Evolutionary conservation across 148 eudicot species (phyloP).

Genomic region (Rhododendron simsii): DNA sequence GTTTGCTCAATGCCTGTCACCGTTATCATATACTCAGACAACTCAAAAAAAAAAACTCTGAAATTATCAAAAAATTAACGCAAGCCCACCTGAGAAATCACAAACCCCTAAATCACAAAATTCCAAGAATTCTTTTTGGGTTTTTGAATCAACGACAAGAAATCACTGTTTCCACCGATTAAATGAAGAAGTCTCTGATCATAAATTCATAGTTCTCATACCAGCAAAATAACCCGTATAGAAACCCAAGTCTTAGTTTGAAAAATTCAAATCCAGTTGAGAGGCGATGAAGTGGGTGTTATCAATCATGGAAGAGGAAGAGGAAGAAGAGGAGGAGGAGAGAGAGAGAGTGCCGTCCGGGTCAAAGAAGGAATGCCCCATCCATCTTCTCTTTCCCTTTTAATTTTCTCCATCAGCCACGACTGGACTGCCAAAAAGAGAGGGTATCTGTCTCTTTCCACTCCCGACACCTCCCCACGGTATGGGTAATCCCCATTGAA

Average conservation of each 20-base stretch:
- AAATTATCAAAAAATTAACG: not conserved
- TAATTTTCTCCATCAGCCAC: not conserved
- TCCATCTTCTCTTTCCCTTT: not conserved
- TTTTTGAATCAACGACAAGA: not conserved
- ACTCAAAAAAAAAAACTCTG: not conserved
- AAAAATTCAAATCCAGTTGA: not conserved
- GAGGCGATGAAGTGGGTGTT: not conserved
- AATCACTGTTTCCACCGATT: not conserved
- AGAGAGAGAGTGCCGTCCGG: not conserved
- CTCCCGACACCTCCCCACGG: too few relatives aligned
- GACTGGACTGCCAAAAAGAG: not conserved
- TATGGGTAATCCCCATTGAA: too few relatives aligned
- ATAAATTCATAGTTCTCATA: not conserved
- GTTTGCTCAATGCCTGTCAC: not conserved
- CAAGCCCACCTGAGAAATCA: constrained; percentile 3
- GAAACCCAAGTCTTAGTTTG: not conserved
- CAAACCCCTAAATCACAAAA: constrained; percentile 8
- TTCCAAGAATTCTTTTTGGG: not conserved
- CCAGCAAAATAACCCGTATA: not conserved
- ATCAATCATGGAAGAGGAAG: too few relatives aligned
- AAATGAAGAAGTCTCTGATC: not conserved
- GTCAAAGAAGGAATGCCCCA: constrained; percentile 13
- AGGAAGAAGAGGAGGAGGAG: not conserved
- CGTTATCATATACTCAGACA: not conserved
- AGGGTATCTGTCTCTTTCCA: too few relatives aligned